A percentile compares a stretch with the other conserved stretches of the same genome.
Evolutionary conservation across 495 filamentous ascomycete genomes (phyloP).

Genomic region (Aspergillus saccharolyticus): DNA sequence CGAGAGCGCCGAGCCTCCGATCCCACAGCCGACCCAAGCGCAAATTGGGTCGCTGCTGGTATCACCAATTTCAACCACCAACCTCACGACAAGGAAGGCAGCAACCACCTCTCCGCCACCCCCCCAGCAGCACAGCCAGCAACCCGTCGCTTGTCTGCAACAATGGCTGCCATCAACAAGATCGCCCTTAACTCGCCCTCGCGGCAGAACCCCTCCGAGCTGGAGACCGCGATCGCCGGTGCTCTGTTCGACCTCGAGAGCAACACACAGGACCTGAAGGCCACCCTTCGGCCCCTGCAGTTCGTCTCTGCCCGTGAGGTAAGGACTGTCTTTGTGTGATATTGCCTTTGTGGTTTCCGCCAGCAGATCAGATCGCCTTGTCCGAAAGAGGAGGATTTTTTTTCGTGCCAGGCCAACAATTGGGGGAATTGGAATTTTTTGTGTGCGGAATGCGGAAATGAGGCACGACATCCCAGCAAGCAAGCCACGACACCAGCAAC

Average conservation of each 20-base stretch:
- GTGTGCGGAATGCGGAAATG: neutral
- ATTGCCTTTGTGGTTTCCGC: constrained; percentile 7
- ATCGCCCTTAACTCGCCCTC: constrained; percentile 95
- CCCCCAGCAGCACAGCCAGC: constrained; percentile 39
- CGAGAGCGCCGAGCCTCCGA: constrained; percentile 34
- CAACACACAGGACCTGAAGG: constrained; percentile 95
- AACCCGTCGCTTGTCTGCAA: constrained; percentile 41
- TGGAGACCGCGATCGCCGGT: constrained; percentile 88
- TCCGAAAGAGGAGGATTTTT: neutral
- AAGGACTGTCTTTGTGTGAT: constrained; percentile 43
- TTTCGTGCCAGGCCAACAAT: neutral
- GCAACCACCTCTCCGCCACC: constrained; percentile 12
- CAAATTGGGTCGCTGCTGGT: constrained; percentile 23
- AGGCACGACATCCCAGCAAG: neutral
- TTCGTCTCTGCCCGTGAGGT: constrained; percentile 98
- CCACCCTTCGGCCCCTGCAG: constrained; percentile 87
- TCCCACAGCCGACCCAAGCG: constrained; percentile 30
- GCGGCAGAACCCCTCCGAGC: constrained; percentile 86
- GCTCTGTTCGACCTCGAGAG: constrained; percentile 97
- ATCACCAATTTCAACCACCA: constrained; percentile 19
- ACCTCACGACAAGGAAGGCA: constrained; percentile 25
- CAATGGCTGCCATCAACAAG: constrained; percentile 83
- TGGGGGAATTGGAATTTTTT: neutral
- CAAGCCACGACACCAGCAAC: neutral
- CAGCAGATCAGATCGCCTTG: neutral